These are phyloP conservation scores for Urtica urens DNA, from an alignment of 306 rosid species.

Conservation along the genomic window DNA sequence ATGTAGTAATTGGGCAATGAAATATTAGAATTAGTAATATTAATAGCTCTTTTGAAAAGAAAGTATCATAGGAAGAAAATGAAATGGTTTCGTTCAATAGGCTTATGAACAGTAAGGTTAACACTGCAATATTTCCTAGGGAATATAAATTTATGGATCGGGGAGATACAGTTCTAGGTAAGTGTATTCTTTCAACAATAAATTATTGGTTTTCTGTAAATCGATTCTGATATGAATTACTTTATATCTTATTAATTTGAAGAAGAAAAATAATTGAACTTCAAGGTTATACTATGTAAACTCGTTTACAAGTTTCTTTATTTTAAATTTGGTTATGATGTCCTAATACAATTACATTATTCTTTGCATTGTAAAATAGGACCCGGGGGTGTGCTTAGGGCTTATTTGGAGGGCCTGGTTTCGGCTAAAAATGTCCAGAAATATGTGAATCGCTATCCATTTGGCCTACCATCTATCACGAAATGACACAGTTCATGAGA, in stretches of 20 bases:
- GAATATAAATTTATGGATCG: constrained; percentile 31
- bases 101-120: constrained; percentile 24
- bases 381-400: constrained; percentile 58
- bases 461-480: constrained; percentile 67
- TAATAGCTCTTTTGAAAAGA: too few relatives aligned
- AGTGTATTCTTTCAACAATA: constrained; percentile 3
- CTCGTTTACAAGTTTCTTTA: too few relatives aligned
- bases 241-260: not conserved
- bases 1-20: too few relatives aligned
- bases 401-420: constrained; percentile 49
- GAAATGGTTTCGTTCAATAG: not conserved
- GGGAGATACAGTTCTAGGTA: constrained; percentile 62
- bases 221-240: not conserved
- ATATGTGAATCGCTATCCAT: constrained; percentile 46
- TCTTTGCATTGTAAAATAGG: constrained; percentile 32
- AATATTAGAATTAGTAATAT: too few relatives aligned
- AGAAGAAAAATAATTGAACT: not conserved
- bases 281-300: not conserved
- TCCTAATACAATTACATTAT: not conserved
- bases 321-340: not conserved
- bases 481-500: constrained; percentile 38
- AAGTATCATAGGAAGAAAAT: too few relatives aligned
- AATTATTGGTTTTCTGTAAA: not conserved
- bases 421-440: constrained; percentile 50
- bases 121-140: constrained; percentile 71